Base-by-base conservation (phyloP, 331 rosid species). In the Cydonia oblonga region DNA sequence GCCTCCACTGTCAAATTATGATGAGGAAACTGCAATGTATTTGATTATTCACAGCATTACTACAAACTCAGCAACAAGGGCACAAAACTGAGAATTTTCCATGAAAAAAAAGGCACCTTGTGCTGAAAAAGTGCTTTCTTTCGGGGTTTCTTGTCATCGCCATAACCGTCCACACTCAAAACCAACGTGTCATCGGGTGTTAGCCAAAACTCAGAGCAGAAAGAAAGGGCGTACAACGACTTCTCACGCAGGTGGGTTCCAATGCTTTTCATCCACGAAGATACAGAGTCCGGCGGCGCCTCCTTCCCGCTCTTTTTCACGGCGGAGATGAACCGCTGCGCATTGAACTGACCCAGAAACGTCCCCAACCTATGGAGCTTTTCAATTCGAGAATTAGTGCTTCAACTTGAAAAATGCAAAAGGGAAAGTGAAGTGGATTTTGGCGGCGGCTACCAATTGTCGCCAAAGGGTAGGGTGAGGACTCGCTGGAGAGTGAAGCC, bases 271-370 rank as follows among this genome's bases (percentile, higher is more conserved):
- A 85, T 26, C 87, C 89, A 83, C 1, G 88, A 82, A 56, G 92
- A 88, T 18, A 67, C 5, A 35, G 82, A 79, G 1, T 62, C 75
- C 11, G 75, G 66, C 14, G 68, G 81, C 16, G 26, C 68, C 11
- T 23, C 68, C 76, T 85, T 83, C 65, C 75, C 85, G 53, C 86
- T 81, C 20, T 68, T 60, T 49, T 75, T 78, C 44, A 90, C 79
- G n/a, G 86, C 79, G n/a, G 95, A 80, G 26, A 86, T 20, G 62
- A 90, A 89, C 81, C 81, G 90, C 84, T 93, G 95, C 82, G 89
- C 74, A 84, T 90, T 84, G 90, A 93, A 93, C 84, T 90, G 98
- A 59, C 95, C 98, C 68, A 93, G 81, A 40, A 90, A 73, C 62
- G 84, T 74, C 26, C 70, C 80, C 63, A 83, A 59, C 92, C 97